Conservation (phyloP, 1,139 yeast genomes). For the Cylindricascospora bacillispora region DNA sequence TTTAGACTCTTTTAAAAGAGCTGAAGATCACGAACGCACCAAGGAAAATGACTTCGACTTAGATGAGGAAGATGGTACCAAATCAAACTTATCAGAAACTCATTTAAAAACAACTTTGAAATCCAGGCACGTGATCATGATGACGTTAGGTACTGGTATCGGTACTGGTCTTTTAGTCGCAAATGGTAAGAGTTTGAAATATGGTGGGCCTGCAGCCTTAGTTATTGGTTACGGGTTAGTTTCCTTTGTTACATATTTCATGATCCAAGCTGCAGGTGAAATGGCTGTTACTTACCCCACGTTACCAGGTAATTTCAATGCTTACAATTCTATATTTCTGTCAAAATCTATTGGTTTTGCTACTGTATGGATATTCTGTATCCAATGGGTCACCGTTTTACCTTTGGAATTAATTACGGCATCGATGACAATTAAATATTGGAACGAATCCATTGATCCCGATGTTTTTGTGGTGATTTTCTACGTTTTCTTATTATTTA, state of each 20-base stretch:
- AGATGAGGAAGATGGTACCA: conserved; percentile 6
- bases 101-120: conserved; percentile 33
- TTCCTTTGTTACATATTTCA: conserved; percentile 53
- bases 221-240: conserved; percentile 53
- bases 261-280: conserved; percentile 72
- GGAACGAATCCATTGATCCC: conserved; percentile 45
- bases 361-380: conserved; percentile 64
- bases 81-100: conserved; percentile 4
- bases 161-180: conserved; percentile 72
- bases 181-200: conserved; percentile 47
- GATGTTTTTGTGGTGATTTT: conserved; percentile 55
- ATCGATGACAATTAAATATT: conserved; percentile 50
- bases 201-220: conserved; percentile 72
- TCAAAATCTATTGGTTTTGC: conserved; percentile 73
- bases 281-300: conserved; percentile 61
- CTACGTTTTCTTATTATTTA: conserved; percentile 38
- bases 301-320: conserved; percentile 63
- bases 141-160: conserved; percentile 70
- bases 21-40: conserved; percentile 3
- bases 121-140: conserved; percentile 44
- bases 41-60: conserved; percentile 3
- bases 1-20: conserved; percentile 12
- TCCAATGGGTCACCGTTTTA: conserved; percentile 67
- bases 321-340: conserved; percentile 49
- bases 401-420: conserved; percentile 73